Evolutionary conservation across 495 filamentous ascomycete species (phyloP), one percentile per base, ranked within the genome.

Genomic region (Bombardia bombarda): DNA sequence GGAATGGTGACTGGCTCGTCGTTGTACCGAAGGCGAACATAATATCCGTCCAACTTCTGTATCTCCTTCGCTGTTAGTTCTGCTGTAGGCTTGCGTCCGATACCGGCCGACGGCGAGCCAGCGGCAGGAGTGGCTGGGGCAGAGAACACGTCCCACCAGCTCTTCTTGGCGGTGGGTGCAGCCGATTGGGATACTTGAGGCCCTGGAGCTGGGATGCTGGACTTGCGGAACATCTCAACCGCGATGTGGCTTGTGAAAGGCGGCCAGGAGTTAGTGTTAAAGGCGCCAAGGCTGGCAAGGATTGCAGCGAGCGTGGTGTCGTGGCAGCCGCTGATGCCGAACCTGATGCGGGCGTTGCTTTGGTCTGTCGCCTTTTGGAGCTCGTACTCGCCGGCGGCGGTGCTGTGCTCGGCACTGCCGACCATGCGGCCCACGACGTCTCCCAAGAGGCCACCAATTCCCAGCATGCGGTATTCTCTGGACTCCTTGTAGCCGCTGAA

Each of bases 1-100:
- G 89, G 90, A 38, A 97, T 75, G 8, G 69, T 73, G 52, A 96
- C 74, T 0, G 85, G 77, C 31, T 72, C 68, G 59, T 97, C 90
- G 51, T 98, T 97, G 62, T 92, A 97, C 41, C 89, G 75, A 42
- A 98, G 61, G n/a, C 92, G 79, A n/a, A 98, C 90, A 65, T 84
- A 98, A 66, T 95, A 87, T 1, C 69, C 80, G 42, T 76, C 74
- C 19, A 83, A 60, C 52, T 65, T 79, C 34, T 60, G 47, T 60
- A 68, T 70, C 45, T 86, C 76, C 1, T 55, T 46, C 0, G 60
- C 46, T 1, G 66, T 67, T 14, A 85, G 56, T 3, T 74, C 65
- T 3, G 65, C 53, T 6, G 67, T 59, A 4, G 60, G 56, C 50
- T 72, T 77, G 14, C 81, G 69, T 9, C 74, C 73, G 33, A 77